Evolutionary conservation across 2,329 filamentous ascomycete species (phyloP).

Genomic region (Phialocephala subalpina): DNA sequence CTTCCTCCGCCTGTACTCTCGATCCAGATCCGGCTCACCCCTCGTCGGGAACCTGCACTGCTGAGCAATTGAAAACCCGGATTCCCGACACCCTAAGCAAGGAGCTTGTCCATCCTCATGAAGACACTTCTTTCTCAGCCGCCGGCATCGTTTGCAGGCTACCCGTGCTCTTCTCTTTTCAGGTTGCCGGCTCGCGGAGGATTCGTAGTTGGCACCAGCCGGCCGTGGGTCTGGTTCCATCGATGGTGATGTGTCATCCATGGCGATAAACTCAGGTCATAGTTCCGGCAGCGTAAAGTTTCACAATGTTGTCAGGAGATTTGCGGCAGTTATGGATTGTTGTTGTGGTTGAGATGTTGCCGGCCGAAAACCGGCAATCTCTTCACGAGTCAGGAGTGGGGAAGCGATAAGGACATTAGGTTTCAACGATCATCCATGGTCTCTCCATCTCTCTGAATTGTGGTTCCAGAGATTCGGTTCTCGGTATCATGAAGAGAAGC

Average conservation of each 20-base stretch:
- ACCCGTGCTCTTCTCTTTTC: slow-evolving; percentile 10
- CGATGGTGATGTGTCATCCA: background rate
- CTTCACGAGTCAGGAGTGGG: slow-evolving; percentile 3
- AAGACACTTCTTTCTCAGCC: slow-evolving; percentile 16
- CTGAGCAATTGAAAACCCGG: slow-evolving; percentile 1
- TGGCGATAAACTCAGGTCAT: background rate
- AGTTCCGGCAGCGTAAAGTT: background rate
- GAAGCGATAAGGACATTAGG: background rate
- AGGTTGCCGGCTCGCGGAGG: background rate
- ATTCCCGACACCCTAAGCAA: slow-evolving; percentile 17
- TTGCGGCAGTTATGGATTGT: background rate
- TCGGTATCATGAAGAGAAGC: background rate
- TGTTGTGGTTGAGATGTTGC: background rate
- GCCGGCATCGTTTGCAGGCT: slow-evolving; percentile 19
- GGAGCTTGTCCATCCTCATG: slow-evolving; percentile 13
- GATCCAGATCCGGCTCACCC: background rate
- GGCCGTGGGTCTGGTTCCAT: background rate
- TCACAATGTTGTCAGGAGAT: background rate
- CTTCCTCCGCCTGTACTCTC: background rate
- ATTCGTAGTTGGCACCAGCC: background rate
- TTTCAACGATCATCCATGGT: background rate
- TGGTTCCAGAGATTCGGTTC: background rate
- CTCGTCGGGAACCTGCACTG: background rate
- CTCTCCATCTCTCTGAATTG: background rate
- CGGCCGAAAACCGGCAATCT: slow-evolving; percentile 5